Conservation (phyloP, 768 basidiomycete species). For the button mushroom (Agaricus bisporus) region DNA sequence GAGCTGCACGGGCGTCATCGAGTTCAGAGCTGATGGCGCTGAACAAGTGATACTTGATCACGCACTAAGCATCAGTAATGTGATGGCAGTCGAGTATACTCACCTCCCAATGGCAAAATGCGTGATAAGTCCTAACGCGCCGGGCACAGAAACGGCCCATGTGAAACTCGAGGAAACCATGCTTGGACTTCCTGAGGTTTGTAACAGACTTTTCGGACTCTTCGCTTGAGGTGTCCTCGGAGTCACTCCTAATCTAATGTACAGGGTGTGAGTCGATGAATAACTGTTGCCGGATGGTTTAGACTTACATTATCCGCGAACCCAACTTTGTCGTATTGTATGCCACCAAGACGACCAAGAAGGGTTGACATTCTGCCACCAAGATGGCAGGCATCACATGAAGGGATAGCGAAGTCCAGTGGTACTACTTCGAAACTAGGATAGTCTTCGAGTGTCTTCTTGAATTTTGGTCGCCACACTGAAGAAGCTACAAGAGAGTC, state of each 20-base stretch:
- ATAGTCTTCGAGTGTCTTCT: slow-evolving; percentile 53
- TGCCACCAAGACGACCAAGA: slow-evolving; percentile 55
- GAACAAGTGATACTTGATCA: slow-evolving; percentile 57
- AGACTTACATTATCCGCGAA: slow-evolving; percentile 37
- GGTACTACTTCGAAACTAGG: slow-evolving; percentile 53
- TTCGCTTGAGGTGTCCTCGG: slow-evolving; percentile 14
- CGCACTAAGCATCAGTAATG: slow-evolving; percentile 11
- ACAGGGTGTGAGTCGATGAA: neutral
- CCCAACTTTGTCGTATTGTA: slow-evolving; percentile 63
- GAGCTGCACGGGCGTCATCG: slow-evolving; percentile 37
- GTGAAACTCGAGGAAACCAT: slow-evolving; percentile 35
- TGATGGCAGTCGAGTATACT: slow-evolving; percentile 14
- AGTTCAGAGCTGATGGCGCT: slow-evolving; percentile 52
- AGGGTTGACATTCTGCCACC: slow-evolving; percentile 63
- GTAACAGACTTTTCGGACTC: slow-evolving; percentile 8
- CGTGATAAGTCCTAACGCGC: slow-evolving; percentile 62
- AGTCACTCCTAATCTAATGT: slow-evolving; percentile 1
- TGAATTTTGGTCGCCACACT: slow-evolving; percentile 73
- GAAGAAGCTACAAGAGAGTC: slow-evolving; percentile 83
- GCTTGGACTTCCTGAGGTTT: slow-evolving; percentile 1
- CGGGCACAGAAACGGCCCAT: slow-evolving; percentile 79
- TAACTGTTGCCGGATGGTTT: neutral
- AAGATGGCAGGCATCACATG: slow-evolving; percentile 82
- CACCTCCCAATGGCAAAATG: slow-evolving; percentile 83
- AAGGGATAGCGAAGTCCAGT: slow-evolving; percentile 51